Percentiles rank a stretch among this genome's conserved stretches.
Evolutionary conservation across 352 stramenopile genomes (phyloP).

Genomic region (Halophytophthora polymorphica): DNA sequence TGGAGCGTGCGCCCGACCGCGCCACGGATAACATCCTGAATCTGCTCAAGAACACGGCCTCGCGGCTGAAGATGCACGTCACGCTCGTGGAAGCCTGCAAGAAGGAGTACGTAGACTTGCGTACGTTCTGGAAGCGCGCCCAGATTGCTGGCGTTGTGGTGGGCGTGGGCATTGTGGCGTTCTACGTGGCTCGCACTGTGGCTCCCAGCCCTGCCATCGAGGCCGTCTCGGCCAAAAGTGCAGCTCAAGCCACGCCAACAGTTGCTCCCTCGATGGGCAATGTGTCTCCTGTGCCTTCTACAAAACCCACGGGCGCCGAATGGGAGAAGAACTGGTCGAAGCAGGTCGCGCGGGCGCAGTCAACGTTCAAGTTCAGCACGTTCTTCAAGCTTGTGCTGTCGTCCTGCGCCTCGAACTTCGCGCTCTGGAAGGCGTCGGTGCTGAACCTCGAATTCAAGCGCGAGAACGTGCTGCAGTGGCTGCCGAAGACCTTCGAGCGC

Average conservation of each 20-base stretch:
- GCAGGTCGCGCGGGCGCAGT: constrained; percentile 67
- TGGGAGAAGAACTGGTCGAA: constrained; percentile 83
- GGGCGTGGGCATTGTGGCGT: constrained; percentile 56
- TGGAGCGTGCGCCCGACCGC: constrained; percentile 74
- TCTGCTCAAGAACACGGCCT: constrained; percentile 73
- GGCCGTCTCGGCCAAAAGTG: constrained; percentile 26
- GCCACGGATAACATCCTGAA: constrained; percentile 84
- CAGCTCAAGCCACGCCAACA: constrained; percentile 11
- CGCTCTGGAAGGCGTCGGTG: constrained; percentile 67
- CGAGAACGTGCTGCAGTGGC: constrained; percentile 67
- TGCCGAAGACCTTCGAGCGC: constrained; percentile 66
- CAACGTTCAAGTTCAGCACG: constrained; percentile 62
- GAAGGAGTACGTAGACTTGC: constrained; percentile 71
- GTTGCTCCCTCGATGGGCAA: constrained; percentile 2
- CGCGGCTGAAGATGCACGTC: constrained; percentile 83
- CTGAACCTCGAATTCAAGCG: constrained; percentile 70
- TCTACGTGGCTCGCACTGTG: constrained; percentile 79
- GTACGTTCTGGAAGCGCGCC: constrained; percentile 70
- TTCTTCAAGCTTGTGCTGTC: constrained; percentile 76
- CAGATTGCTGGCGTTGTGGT: constrained; percentile 60
- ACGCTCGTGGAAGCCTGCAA: constrained; percentile 74
- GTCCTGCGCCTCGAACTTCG: constrained; percentile 56
- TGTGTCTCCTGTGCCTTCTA: constrained; percentile 2
- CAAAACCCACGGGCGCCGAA: constrained; percentile 8
- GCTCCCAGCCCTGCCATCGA: constrained; percentile 26